Evolutionary conservation across 108 stramenopile genomes (phyloP).

Genomic region (Epipyxis sp.): DNA sequence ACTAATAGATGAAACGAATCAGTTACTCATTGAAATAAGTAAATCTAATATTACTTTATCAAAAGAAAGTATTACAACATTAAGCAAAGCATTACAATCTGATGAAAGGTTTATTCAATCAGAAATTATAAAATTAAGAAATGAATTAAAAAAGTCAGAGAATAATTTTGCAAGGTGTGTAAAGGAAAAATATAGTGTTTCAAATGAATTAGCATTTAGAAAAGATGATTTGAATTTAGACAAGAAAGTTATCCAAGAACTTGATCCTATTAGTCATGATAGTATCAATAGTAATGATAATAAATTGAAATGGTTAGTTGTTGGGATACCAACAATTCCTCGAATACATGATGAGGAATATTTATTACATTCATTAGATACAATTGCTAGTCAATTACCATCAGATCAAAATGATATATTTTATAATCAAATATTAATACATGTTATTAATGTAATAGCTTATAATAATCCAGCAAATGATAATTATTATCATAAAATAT

Average conservation of each 20-base stretch:
- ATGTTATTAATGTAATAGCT: conserved; percentile 51
- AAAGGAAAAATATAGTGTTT: background rate
- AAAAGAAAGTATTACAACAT: background rate
- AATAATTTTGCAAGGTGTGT: background rate
- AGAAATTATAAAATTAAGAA: background rate
- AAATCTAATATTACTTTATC: background rate
- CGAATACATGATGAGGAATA: conserved; percentile 44
- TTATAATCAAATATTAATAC: conserved; percentile 32
- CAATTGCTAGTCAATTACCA: conserved; percentile 24
- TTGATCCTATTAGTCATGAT: background rate
- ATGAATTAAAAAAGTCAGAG: background rate
- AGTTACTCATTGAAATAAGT: background rate
- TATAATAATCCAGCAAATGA: conserved; percentile 20
- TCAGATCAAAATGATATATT: background rate
- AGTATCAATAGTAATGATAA: background rate
- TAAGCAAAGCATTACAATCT: background rate
- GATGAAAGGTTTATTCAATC: background rate
- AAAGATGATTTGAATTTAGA: background rate
- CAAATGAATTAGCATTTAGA: background rate
- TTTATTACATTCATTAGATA: conserved; percentile 40
- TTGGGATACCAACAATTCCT: conserved; percentile 55
- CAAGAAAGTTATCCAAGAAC: background rate
- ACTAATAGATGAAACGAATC: background rate
- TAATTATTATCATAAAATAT: conserved; percentile 42
- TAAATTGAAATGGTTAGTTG: conserved; percentile 32